Percentiles rank a stretch among this genome's conserved stretches.
Evolutionary conservation across 441 rosid species (phyloP).

Genomic region (Syzygium malaccense): DNA sequence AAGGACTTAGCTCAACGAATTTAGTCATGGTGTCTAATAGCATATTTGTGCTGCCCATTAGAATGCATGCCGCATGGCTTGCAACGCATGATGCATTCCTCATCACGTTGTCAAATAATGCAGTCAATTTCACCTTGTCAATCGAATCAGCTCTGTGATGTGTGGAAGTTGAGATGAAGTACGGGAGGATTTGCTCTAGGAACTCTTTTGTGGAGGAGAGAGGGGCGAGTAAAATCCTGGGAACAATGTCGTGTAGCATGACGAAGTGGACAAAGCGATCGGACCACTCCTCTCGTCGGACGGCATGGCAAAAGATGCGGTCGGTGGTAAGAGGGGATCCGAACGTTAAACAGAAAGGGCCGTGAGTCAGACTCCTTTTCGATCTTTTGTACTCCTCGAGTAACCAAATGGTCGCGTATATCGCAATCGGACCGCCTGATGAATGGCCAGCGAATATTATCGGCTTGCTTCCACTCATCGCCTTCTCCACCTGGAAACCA

Average conservation of each 20-base stretch:
- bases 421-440: constrained; percentile 74
- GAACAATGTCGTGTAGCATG: constrained; percentile 57
- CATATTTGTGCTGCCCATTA: not conserved
- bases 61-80: not conserved
- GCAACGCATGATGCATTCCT: not conserved
- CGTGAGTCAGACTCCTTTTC: not conserved
- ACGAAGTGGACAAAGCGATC: constrained; percentile 58
- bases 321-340: constrained; percentile 84
- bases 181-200: constrained; percentile 25
- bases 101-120: not conserved
- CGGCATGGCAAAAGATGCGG: constrained; percentile 53
- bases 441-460: constrained; percentile 86
- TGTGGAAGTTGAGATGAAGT: constrained; percentile 16
- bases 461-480: constrained; percentile 22
- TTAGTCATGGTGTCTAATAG: not conserved
- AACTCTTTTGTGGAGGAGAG: constrained; percentile 22
- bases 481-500: constrained; percentile 39
- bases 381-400: constrained; percentile 25
- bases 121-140: not conserved
- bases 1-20: not conserved
- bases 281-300: constrained; percentile 70
- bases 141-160: not conserved
- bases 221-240: constrained; percentile 56
- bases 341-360: constrained; percentile 58
- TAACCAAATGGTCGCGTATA: constrained; percentile 64